Evolutionary conservation across 352 stramenopile species (phyloP), one percentile per base, ranked within the genome.

Genomic region (Phytophthora podocarpi): DNA sequence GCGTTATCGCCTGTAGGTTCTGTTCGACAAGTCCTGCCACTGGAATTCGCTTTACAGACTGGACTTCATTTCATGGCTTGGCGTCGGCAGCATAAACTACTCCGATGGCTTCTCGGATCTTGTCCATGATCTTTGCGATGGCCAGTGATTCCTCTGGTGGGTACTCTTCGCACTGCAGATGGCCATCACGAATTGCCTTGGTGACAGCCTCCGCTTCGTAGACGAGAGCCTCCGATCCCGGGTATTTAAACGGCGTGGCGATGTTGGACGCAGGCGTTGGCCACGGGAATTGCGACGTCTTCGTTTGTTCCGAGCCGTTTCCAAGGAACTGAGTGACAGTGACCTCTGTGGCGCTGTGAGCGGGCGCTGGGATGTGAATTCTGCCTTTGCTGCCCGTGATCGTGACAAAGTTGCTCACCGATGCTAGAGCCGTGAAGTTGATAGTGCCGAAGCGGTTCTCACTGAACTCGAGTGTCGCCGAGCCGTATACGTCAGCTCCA

Each of bases 171-270:
- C n/a, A n/a, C n/a, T n/a, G n/a, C n/a, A n/a, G n/a, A n/a, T n/a
- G 0, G 70, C 54, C 16, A 49, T 63, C 46, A 89, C 72, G 12
- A 39, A 97, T 84, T 8, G 82, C 79, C 5, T 80, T 60, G 0
- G 72, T 79, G 4, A 95, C 83, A 1, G 84, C 80, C 36, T 86
- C 74, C 0, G 76, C 85, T 57, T 97, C 88, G 62, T 93, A 95
- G n/a, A 74, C 27, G n/a, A n/a, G n/a, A n/a, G n/a, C n/a, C n/a
- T n/a, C n/a, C n/a, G n/a, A n/a, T n/a, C n/a, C n/a, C n/a, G n/a
- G n/a, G n/a, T n/a, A n/a, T n/a, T n/a, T n/a, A n/a, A n/a, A n/a
- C n/a, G n/a, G n/a, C n/a, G n/a, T n/a, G n/a, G n/a, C n/a, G n/a
- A n/a, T n/a, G n/a, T n/a, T n/a, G n/a, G n/a, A n/a, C n/a, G n/a